These are phyloP conservation scores for Fusarium beomiforme DNA, from an alignment of 2,329 filamentous ascomycete genomes.

Conservation along the genomic window DNA sequence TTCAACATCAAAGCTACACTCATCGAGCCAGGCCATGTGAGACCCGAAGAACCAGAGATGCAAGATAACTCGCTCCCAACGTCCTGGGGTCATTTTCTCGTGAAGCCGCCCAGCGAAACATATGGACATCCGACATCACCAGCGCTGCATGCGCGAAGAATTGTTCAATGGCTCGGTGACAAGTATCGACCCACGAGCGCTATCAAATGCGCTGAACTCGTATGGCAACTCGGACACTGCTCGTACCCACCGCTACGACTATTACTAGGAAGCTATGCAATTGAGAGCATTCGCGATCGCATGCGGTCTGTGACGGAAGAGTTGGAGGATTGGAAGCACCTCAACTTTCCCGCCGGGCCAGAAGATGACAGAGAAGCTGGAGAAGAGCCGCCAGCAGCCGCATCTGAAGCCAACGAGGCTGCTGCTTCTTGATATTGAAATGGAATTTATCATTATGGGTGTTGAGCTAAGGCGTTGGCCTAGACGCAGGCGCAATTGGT, in stretches of 20 bases:
- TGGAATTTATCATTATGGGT: not conserved
- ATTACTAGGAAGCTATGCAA: conserved; percentile 91
- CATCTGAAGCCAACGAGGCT: conserved; percentile 18
- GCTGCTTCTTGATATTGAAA: conserved; percentile 16
- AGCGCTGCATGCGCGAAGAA: conserved; percentile 86
- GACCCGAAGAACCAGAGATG: conserved; percentile 80
- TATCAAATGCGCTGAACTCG: conserved; percentile 89
- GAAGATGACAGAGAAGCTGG: conserved; percentile 41
- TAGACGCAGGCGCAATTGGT: not conserved
- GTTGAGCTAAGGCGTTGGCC: not conserved
- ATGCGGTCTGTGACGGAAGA: conserved; percentile 93
- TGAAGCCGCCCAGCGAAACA: conserved; percentile 84
- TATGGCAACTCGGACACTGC: conserved; percentile 96
- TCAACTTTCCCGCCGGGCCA: conserved; percentile 69
- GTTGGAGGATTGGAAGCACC: conserved; percentile 90
- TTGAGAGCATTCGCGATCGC: conserved; percentile 93
- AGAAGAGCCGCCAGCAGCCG: conserved; percentile 20
- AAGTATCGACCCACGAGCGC: conserved; percentile 86
- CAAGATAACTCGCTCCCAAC: conserved; percentile 66
- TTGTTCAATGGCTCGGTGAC: conserved; percentile 95
- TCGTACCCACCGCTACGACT: conserved; percentile 89
- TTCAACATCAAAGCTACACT: conserved; percentile 96
- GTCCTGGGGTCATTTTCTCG: conserved; percentile 90
- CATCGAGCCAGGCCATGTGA: conserved; percentile 89
- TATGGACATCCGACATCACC: conserved; percentile 83